phyloP scores from a whole-genome alignment of 225 moss, liverwort and hornwort genomes.

The Marchantia polymorpha region DNA sequence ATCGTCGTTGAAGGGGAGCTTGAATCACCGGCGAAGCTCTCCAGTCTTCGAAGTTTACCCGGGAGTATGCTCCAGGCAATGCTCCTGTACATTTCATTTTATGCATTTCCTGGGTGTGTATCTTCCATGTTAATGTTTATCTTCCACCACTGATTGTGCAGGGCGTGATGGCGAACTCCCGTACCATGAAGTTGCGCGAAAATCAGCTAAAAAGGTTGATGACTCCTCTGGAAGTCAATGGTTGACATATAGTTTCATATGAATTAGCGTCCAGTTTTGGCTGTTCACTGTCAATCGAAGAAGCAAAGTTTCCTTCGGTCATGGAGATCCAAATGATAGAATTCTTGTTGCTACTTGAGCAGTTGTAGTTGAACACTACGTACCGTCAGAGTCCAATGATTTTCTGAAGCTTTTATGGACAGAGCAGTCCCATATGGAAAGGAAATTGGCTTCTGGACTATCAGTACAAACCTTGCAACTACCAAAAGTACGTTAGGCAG shows the following conservation, averaged over 20 bases:
- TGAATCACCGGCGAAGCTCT: conserved; percentile 2
- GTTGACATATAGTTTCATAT: not conserved
- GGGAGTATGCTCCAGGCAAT: not conserved
- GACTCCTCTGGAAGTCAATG: not conserved
- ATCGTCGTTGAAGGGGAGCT: conserved; percentile 35
- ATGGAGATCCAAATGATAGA: not conserved
- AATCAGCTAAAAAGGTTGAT: conserved; percentile 31
- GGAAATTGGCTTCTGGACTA: conserved; percentile 22
- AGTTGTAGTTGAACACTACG: not conserved
- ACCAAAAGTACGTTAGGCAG: conserved; percentile 27
- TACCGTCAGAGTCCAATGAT: not conserved
- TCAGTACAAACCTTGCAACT: conserved; percentile 33
- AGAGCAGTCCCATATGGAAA: conserved; percentile 30
- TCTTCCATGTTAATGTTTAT: not conserved
- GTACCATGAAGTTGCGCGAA: conserved; percentile 16
- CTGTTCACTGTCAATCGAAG: not conserved
- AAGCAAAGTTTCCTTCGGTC: not conserved
- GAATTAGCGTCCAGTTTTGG: not conserved
- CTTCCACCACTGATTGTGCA: not conserved
- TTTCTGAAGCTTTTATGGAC: not conserved
- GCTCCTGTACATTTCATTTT: not conserved
- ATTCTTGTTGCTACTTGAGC: not conserved
- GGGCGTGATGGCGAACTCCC: conserved; percentile 31
- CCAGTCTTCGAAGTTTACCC: conserved; percentile 24
- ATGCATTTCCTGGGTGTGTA: not conserved